Conservation (phyloP, 176 grass and related monocot genomes). For the Elymus sibiricus region DNA sequence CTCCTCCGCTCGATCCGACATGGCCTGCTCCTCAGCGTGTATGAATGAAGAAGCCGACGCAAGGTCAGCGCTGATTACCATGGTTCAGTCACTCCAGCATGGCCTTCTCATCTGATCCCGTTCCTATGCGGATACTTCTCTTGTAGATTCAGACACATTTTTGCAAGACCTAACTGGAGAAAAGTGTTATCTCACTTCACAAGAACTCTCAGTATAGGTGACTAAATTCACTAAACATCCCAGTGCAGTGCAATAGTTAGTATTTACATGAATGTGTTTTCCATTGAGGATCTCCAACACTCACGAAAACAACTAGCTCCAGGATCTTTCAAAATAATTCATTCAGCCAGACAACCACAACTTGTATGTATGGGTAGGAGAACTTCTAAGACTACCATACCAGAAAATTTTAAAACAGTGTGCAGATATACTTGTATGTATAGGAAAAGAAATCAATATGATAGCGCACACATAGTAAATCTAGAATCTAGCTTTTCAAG, state of each 20-base stretch:
- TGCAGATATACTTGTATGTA: conserved; percentile 41
- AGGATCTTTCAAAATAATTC: conserved; percentile 69
- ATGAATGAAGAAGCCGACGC: conserved; percentile 85
- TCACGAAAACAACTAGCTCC: conserved; percentile 58
- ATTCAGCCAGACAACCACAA: conserved; percentile 79
- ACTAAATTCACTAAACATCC: background rate
- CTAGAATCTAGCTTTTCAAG: conserved; percentile 37
- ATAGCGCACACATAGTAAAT: conserved; percentile 36
- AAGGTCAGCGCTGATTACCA: conserved; percentile 82
- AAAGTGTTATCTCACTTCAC: conserved; percentile 94
- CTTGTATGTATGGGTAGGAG: conserved; percentile 48
- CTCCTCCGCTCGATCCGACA: too few species aligned
- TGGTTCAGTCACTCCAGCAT: conserved; percentile 92
- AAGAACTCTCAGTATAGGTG: conserved; percentile 75
- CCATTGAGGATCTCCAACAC: conserved; percentile 69
- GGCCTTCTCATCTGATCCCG: background rate
- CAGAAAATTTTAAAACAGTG: conserved; percentile 7
- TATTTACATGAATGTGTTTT: conserved; percentile 56
- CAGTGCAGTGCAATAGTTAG: background rate
- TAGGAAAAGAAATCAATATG: conserved; percentile 30
- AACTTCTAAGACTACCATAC: conserved; percentile 58
- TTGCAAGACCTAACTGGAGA: conserved; percentile 95
- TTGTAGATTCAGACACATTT: conserved; percentile 88
- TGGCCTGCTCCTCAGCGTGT: conserved; percentile 37
- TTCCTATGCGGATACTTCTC: background rate